These are phyloP conservation scores for Myxozyma lipomycoides DNA, from an alignment of 805 yeast species.

Conservation along the genomic window DNA sequence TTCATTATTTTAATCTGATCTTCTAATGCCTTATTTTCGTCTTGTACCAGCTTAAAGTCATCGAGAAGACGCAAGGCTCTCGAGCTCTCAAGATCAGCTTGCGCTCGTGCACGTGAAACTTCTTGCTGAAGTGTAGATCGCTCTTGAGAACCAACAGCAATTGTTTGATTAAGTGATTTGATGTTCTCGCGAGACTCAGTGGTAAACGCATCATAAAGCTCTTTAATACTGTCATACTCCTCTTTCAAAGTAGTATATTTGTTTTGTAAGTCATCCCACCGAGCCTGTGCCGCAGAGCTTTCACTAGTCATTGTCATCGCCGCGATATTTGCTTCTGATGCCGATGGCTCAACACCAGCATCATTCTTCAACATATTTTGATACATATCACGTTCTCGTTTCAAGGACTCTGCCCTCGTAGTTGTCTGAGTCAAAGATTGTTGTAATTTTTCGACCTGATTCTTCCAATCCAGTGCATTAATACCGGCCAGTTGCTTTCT, in stretches of 20 bases:
- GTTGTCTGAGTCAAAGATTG: slow-evolving; percentile 45
- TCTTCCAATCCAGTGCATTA: slow-evolving; percentile 37
- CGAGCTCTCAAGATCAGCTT: slow-evolving; percentile 53
- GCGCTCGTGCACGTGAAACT: slow-evolving; percentile 53
- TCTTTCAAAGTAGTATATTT: not conserved
- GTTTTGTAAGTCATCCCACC: not conserved
- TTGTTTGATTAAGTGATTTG: slow-evolving; percentile 48
- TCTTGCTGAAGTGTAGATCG: slow-evolving; percentile 50
- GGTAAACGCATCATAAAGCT: slow-evolving; percentile 40
- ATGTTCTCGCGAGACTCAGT: slow-evolving; percentile 46
- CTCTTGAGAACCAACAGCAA: slow-evolving; percentile 38
- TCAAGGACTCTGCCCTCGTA: slow-evolving; percentile 50
- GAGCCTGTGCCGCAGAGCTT: slow-evolving; percentile 4
- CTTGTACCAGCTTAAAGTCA: slow-evolving; percentile 41
- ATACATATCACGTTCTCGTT: slow-evolving; percentile 68
- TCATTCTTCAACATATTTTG: slow-evolving; percentile 34
- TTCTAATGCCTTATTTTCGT: slow-evolving; percentile 48
- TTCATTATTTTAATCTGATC: slow-evolving; percentile 43
- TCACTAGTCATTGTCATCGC: no score
- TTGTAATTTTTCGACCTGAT: slow-evolving; percentile 34
- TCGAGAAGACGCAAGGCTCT: slow-evolving; percentile 44
- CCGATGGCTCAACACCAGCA: not conserved
- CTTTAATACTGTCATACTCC: slow-evolving; percentile 28
- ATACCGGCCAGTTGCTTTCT: slow-evolving; percentile 33
- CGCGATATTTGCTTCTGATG: not conserved